Conservation (phyloP, 805 yeast genomes). For the Teunomyces gatunensis region DNA sequence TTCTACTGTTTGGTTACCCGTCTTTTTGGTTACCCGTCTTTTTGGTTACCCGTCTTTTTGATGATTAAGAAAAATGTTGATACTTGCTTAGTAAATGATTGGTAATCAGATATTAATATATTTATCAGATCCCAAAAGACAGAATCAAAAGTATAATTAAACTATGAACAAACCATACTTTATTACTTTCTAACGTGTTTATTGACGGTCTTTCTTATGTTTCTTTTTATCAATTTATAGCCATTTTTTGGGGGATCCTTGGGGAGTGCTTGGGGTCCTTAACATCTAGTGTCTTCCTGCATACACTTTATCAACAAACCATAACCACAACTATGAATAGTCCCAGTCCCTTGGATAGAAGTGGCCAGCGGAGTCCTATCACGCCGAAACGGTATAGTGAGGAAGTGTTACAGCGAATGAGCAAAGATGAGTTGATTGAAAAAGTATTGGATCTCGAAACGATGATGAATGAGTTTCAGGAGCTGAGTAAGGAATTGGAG, state of each 20-base stretch:
- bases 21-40: background rate
- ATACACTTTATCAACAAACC: background rate
- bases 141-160: too few species aligned
- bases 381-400: conserved; percentile 11
- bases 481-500: conserved; percentile 43
- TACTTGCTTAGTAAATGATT: too few species aligned
- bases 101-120: too few species aligned
- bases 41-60: conserved; percentile 11
- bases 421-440: conserved; percentile 20
- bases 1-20: background rate
- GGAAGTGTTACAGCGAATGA: conserved; percentile 6
- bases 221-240: background rate
- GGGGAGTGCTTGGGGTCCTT: too few species aligned
- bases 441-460: conserved; percentile 35
- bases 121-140: too few species aligned
- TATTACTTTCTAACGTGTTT: too few species aligned
- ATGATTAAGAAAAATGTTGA: conserved; percentile 8
- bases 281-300: background rate
- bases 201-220: background rate
- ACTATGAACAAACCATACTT: too few species aligned
- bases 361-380: conserved; percentile 6
- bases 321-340: conserved; percentile 8
- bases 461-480: conserved; percentile 42
- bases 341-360: conserved; percentile 8
- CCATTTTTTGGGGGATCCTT: background rate